Evolutionary conservation across 2,329 filamentous ascomycete genomes (phyloP).

Genomic region (Sporothrix variecibatus): DNA sequence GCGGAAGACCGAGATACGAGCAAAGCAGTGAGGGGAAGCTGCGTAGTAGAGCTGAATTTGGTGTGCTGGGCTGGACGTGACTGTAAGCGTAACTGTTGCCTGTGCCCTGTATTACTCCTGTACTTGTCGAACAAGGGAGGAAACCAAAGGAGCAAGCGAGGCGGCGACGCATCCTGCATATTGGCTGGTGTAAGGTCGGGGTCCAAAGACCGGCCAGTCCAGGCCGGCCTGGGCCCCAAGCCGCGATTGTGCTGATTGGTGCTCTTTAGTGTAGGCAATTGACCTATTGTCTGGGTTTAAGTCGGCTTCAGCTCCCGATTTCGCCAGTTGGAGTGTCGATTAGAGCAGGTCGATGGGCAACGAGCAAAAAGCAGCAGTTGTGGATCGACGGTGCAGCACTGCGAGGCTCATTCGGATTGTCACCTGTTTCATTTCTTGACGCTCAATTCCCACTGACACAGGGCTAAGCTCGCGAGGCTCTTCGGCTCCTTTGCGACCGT

Average conservation of each 20-base stretch:
- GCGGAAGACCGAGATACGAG: neutral
- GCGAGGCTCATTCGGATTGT: no score
- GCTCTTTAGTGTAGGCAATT: neutral
- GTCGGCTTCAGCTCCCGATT: neutral
- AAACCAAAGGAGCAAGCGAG: neutral
- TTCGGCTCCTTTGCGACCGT: no score
- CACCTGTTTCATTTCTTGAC: no score
- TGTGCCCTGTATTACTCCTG: neutral
- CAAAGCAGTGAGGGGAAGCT: neutral
- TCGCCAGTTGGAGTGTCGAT: no score
- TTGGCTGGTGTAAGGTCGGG: neutral
- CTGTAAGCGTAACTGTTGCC: neutral
- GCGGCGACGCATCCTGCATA: neutral
- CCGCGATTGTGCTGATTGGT: neutral
- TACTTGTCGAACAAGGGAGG: constrained; percentile 3
- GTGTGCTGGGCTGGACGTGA: neutral
- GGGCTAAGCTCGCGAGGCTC: no score
- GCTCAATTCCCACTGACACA: no score
- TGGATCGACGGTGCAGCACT: no score
- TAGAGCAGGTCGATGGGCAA: no score
- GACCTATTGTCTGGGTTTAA: neutral
- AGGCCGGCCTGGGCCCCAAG: neutral
- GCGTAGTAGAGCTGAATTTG: neutral
- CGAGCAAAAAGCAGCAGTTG: no score
- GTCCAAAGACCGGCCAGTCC: neutral